Conservation (phyloP, 75 land plant species). For the Pinus albicaulis region DNA sequence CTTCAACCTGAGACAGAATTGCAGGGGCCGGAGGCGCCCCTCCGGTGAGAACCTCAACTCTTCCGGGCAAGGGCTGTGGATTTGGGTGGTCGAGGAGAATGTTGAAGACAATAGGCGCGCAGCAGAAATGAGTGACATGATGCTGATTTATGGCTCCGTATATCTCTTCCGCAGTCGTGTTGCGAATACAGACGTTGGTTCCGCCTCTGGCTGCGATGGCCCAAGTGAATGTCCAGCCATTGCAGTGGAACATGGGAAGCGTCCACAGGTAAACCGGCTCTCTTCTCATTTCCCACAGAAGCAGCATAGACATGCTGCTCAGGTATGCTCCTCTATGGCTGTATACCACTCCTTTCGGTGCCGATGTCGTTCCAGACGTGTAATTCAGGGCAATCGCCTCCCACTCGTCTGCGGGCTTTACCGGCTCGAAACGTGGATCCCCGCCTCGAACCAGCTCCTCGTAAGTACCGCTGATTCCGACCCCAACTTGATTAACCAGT, state of each 20-base stretch:
- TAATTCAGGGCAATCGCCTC: constrained; percentile 75
- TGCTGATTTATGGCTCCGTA: constrained; percentile 51
- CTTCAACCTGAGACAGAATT: constrained; percentile 43
- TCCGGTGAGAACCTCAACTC: constrained; percentile 58
- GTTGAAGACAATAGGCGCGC: constrained; percentile 73
- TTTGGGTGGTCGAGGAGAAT: constrained; percentile 40
- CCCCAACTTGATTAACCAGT: too few relatives aligned
- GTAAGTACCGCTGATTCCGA: constrained; percentile 15
- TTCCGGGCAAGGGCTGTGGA: constrained; percentile 11
- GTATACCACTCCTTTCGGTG: constrained; percentile 79
- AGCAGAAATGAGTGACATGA: constrained; percentile 72
- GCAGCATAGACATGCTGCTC: constrained; percentile 36
- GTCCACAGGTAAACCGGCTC: constrained; percentile 78
- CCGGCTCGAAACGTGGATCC: constrained; percentile 24
- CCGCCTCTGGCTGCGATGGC: constrained; percentile 81
- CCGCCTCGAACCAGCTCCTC: constrained; percentile 44
- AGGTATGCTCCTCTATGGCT: constrained; percentile 82
- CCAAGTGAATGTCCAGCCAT: constrained; percentile 89
- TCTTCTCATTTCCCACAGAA: constrained; percentile 49
- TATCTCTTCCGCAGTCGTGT: constrained; percentile 39
- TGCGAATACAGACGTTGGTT: constrained; percentile 69
- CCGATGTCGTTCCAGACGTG: constrained; percentile 84
- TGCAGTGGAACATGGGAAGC: constrained; percentile 92
- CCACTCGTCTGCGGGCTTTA: constrained; percentile 48
- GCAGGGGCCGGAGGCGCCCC: constrained; percentile 81